Percentiles rank a stretch among this genome's conserved stretches.
phyloP scores from a whole-genome alignment of 768 basidiomycete species.

The Leccinum rimulosum region DNA sequence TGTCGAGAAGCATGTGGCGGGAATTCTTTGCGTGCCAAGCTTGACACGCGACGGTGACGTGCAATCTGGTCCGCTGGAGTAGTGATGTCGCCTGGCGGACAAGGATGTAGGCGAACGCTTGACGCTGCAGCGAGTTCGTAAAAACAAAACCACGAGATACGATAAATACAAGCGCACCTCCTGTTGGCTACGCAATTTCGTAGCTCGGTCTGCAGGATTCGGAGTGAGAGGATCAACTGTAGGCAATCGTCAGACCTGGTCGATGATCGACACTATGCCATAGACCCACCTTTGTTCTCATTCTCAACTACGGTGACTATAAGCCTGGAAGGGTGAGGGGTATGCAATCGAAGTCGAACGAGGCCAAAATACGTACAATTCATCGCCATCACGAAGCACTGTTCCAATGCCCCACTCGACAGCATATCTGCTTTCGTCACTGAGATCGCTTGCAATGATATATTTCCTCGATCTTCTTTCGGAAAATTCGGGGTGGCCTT shows the following conservation, averaged over 20 bases:
- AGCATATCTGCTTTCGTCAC: constrained; percentile 91
- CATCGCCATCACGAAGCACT: constrained; percentile 91
- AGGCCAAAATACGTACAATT: constrained; percentile 48
- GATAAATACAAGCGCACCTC: constrained; percentile 53
- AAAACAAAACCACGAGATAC: constrained; percentile 7
- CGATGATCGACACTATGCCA: neutral
- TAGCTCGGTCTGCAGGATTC: constrained; percentile 68
- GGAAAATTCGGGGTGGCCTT: constrained; percentile 72
- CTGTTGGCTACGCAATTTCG: constrained; percentile 85
- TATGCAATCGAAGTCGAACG: constrained; percentile 1
- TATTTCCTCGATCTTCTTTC: constrained; percentile 65
- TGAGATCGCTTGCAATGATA: constrained; percentile 91
- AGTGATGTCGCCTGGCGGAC: constrained; percentile 86
- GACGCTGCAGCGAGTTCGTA: constrained; percentile 52
- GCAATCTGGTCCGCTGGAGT: constrained; percentile 84
- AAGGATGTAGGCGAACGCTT: constrained; percentile 85
- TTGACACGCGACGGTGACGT: constrained; percentile 87
- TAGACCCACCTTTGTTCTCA: constrained; percentile 72
- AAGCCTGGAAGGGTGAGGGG: constrained; percentile 41
- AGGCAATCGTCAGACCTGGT: constrained; percentile 5
- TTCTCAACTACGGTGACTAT: constrained; percentile 92
- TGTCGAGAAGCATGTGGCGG: constrained; percentile 86
- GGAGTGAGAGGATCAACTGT: constrained; percentile 68
- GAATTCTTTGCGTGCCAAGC: constrained; percentile 98
- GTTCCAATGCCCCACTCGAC: constrained; percentile 99